Percentiles rank a stretch among this genome's conserved stretches.
phyloP scores from a whole-genome alignment of 257 asterid species.

The Haberlea rhodopensis region DNA sequence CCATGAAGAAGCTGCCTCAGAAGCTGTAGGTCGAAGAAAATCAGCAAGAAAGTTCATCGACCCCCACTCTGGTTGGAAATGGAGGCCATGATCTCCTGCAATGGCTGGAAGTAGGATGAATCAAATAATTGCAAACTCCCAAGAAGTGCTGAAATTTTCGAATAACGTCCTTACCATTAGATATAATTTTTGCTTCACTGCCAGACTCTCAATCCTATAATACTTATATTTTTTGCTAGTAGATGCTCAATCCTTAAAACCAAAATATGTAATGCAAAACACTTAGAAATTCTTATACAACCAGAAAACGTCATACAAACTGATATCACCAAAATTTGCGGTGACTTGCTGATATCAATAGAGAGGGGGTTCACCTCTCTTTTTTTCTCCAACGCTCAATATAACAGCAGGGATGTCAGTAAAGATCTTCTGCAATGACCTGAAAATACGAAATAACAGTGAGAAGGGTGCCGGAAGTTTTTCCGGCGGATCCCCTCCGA shows the following conservation, averaged over 20 bases:
- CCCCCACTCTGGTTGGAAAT: conserved; percentile 88
- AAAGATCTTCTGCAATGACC: no score
- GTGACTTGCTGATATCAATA: no score
- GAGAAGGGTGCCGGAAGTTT: no score
- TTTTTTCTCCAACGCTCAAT: no score
- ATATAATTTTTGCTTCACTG: neutral
- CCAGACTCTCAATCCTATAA: neutral
- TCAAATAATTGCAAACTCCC: conserved; percentile 7
- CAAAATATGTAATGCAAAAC: neutral
- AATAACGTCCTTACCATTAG: neutral
- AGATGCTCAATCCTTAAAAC: neutral
- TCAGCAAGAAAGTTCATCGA: conserved; percentile 76
- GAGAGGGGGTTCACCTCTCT: no score
- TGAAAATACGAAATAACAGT: no score
- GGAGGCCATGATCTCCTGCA: conserved; percentile 46
- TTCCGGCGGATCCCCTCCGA: no score
- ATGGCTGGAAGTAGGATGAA: conserved; percentile 50
- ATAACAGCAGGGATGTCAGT: no score
- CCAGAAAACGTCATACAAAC: neutral
- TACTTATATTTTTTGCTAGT: no score
- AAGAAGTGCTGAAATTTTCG: neutral
- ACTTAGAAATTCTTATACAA: no score
- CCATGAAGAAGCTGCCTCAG: conserved; percentile 75
- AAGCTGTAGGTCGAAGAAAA: conserved; percentile 77
- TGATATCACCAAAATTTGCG: no score